Percentiles rank a stretch among this genome's conserved stretches.
Conservation (phyloP, 1,139 yeast genomes). For the Chernovozyma sophiae-reginae region DNA sequence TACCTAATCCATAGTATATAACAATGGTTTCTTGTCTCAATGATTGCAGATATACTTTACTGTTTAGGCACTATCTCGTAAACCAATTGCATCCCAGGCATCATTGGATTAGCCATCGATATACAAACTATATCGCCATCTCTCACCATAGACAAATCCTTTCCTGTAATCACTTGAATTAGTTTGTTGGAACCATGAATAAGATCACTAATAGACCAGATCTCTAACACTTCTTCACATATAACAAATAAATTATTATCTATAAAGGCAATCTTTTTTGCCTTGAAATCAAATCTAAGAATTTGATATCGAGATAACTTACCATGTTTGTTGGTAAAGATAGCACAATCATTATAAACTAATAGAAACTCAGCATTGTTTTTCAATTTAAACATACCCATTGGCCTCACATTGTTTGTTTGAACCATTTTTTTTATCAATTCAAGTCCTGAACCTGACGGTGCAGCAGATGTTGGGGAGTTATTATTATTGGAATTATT, state of each 20-base stretch:
- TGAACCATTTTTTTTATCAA: constrained; percentile 29
- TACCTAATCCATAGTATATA: too few species aligned
- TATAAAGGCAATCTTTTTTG: constrained; percentile 51
- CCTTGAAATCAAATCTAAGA: constrained; percentile 60
- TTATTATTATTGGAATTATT: too few species aligned
- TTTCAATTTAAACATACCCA: constrained; percentile 59
- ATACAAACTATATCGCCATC: constrained; percentile 44
- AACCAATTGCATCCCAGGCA: constrained; percentile 60
- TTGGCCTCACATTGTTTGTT: constrained; percentile 44
- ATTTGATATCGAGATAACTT: constrained; percentile 53
- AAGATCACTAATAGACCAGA: constrained; percentile 57
- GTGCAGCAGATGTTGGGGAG: background rate
- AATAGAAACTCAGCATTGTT: constrained; percentile 54
- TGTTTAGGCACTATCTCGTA: constrained; percentile 15
- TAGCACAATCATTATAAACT: constrained; percentile 70
- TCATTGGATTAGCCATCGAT: constrained; percentile 67
- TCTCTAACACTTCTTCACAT: constrained; percentile 68
- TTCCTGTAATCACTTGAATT: constrained; percentile 72
- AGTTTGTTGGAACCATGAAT: constrained; percentile 48
- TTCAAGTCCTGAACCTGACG: constrained; percentile 22
- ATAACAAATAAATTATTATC: constrained; percentile 60
- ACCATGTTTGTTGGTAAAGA: constrained; percentile 67
- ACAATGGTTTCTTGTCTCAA: too few species aligned
- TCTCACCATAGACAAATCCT: constrained; percentile 49
- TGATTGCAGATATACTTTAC: too few species aligned